phyloP scores from a whole-genome alignment of 768 basidiomycete species.

The Termitomyces sp. region DNA sequence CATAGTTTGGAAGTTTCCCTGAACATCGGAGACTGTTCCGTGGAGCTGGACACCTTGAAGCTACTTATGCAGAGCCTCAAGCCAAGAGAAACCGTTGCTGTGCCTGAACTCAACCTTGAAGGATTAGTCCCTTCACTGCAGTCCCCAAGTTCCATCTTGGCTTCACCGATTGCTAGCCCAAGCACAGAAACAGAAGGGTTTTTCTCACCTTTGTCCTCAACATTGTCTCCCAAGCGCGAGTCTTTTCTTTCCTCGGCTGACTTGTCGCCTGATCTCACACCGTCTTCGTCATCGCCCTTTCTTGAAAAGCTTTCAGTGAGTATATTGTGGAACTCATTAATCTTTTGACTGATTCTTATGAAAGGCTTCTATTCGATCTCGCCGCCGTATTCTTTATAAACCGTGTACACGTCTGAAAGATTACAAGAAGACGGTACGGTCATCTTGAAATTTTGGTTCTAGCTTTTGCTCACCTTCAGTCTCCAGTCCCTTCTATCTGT shows the following conservation, averaged over 20 bases:
- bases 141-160: background rate
- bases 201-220: conserved; percentile 9
- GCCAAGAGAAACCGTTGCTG: background rate
- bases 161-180: conserved; percentile 5
- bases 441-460: background rate
- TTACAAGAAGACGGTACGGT: conserved; percentile 34
- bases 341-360: conserved; percentile 7
- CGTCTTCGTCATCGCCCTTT: conserved; percentile 22
- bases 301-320: conserved; percentile 22
- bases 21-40: conserved; percentile 40
- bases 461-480: background rate
- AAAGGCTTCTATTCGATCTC: conserved; percentile 47
- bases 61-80: conserved; percentile 23
- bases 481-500: conserved; percentile 43
- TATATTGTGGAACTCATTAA: conserved; percentile 12
- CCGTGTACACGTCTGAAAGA: conserved; percentile 38
- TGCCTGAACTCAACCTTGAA: background rate
- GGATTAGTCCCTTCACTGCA: background rate
- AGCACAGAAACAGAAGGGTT: conserved; percentile 4
- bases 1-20: conserved; percentile 48
- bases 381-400: conserved; percentile 33
- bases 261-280: conserved; percentile 9
- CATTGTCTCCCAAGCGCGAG: conserved; percentile 6
- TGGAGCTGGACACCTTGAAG: conserved; percentile 45
- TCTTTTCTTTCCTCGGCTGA: conserved; percentile 4